Percentiles rank a stretch among this genome's conserved stretches.
Conservation (phyloP, 2,329 filamentous ascomycete genomes). For the Scytalidium lignicola region DNA sequence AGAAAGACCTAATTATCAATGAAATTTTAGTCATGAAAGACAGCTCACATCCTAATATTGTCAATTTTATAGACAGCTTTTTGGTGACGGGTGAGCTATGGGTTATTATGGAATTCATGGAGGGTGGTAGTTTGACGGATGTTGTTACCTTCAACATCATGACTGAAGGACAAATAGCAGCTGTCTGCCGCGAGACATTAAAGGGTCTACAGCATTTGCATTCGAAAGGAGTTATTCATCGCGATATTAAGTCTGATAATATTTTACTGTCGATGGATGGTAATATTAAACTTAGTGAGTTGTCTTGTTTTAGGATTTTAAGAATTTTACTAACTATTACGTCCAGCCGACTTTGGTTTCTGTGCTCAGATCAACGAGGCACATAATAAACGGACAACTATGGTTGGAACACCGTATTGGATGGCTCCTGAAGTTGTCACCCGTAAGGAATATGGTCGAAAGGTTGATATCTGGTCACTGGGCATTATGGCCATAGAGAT, state of each 20-base stretch:
- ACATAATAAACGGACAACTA: constrained; percentile 95
- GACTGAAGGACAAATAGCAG: constrained; percentile 95
- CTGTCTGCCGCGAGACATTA: constrained; percentile 89
- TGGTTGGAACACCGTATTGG: constrained; percentile 99
- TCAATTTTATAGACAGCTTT: constrained; percentile 98
- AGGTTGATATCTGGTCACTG: constrained; percentile 97
- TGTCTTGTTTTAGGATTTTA: neutral
- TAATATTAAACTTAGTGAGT: constrained; percentile 93
- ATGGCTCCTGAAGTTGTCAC: constrained; percentile 99
- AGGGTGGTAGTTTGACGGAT: constrained; percentile 93
- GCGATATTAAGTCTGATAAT: constrained; percentile 99
- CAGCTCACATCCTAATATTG: constrained; percentile 95
- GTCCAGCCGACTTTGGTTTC: constrained; percentile 89
- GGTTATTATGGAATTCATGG: constrained; percentile 99
- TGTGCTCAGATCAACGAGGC: constrained; percentile 97
- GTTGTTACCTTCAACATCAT: constrained; percentile 99
- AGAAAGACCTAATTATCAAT: constrained; percentile 99
- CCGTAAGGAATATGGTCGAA: constrained; percentile 93
- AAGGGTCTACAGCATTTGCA: constrained; percentile 91
- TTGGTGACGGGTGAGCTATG: constrained; percentile 85
- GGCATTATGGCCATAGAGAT: constrained; percentile 99
- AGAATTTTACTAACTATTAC: constrained; percentile 26
- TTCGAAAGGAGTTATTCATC: constrained; percentile 95
- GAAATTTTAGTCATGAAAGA: constrained; percentile 99
- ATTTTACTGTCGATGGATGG: constrained; percentile 90